phyloP scores from a whole-genome alignment of 768 basidiomycete genomes.

The Agrocybe pediades region DNA sequence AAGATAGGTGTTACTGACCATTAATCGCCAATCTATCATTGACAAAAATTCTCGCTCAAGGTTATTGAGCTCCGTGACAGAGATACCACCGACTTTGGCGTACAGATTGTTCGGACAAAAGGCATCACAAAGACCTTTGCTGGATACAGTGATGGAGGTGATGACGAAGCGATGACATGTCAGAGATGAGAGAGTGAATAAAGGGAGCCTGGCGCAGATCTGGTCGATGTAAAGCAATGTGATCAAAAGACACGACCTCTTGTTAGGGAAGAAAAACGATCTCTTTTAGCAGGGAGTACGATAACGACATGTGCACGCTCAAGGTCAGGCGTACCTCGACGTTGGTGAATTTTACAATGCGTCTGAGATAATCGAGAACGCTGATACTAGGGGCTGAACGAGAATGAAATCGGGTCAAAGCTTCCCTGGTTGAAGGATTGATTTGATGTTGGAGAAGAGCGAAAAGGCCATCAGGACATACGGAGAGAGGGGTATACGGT shows the following conservation, averaged over 20 bases:
- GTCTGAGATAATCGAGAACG: conserved; percentile 89
- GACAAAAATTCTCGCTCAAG: conserved; percentile 93
- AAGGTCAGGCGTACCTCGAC: conserved; percentile 67
- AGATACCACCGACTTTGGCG: conserved; percentile 95
- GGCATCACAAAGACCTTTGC: conserved; percentile 93
- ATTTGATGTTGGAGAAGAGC: conserved; percentile 11
- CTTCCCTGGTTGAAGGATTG: conserved; percentile 56
- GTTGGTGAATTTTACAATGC: conserved; percentile 94
- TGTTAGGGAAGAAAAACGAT: conserved; percentile 17
- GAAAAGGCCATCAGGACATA: conserved; percentile 40
- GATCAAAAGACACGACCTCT: conserved; percentile 82
- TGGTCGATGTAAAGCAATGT: conserved; percentile 91
- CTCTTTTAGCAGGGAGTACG: conserved; percentile 10
- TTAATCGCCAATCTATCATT: conserved; percentile 93
- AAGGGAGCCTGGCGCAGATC: conserved; percentile 83
- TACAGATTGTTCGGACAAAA: conserved; percentile 96
- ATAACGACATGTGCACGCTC: conserved; percentile 7
- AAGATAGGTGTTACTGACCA: conserved; percentile 61
- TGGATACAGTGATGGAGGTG: conserved; percentile 87
- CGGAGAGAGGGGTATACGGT: conserved; percentile 89
- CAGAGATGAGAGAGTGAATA: conserved; percentile 92
- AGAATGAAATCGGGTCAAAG: conserved; percentile 95
- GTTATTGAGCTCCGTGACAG: conserved; percentile 87
- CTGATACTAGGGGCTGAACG: conserved; percentile 86
- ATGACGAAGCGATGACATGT: conserved; percentile 99